Base-by-base conservation (phyloP, 2,329 filamentous ascomycete species). In the Geoglossum cookeanum region DNA sequence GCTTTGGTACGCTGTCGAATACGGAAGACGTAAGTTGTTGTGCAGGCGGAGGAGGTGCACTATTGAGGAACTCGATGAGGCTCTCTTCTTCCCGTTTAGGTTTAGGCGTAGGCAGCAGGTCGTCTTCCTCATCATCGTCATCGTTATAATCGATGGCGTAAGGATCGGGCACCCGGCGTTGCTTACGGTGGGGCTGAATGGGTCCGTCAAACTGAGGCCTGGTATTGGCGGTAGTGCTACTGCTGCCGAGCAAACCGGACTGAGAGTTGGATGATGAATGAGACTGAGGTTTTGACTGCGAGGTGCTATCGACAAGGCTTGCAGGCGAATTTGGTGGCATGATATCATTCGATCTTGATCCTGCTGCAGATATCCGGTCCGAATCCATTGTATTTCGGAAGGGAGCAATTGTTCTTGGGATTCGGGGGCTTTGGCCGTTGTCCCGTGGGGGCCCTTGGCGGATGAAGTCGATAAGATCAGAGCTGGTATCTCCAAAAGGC, bases 401-500 rank as follows among this genome's bases (percentile, higher is more conserved):
- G 1, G 89, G 87, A 8, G 89, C 88, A 11, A 92, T 83, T n/a
- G 79, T 80, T 17, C 86, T 82, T 47, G 88, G 85, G 60, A 94
- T 92, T 29, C 87, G 81, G 59, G 81, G 85, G 60, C 78, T 78
- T 39, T 58, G 52, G 30, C 51, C 44, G 13, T 72, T 67, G 60
- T 72, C 77, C 9, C 33, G 30, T 0, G 86, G 84, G 2, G 89
- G 89, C 0, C 90, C 91, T 66, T 87, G 83, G 51, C 90, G 83
- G 62, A 98, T 94, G 68, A 98, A 97, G 67, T 97, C 90, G 62
- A 96, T 95, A 58, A 98, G 73, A 60, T 96, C 92, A 11, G 87
- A 85, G 58, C 83, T 94, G 61, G 83, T 83, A 55, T 80, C 80
- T 55, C 75, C 76, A 58, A 72, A 73, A 55, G 81, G 76, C 15